Evolutionary conservation across 192 early-diverging fungal species (phyloP).

Genomic region (Dissophora globulifera): DNA sequence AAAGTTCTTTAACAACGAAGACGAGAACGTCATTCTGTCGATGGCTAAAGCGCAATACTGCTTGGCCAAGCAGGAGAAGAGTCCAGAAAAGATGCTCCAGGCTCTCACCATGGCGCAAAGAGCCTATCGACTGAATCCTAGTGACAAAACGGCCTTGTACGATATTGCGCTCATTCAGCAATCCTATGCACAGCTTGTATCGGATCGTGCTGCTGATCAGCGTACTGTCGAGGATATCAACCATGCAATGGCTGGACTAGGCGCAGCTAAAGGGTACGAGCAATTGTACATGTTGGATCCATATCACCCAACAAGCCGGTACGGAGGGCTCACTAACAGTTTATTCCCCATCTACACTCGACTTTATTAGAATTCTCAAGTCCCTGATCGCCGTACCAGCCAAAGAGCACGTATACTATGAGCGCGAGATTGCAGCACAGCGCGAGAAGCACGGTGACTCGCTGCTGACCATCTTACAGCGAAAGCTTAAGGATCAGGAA

Average conservation of each 20-base stretch:
- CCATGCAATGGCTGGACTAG: conserved; percentile 66
- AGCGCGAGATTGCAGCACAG: conserved; percentile 69
- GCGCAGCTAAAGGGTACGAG: conserved; percentile 53
- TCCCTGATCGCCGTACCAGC: conserved; percentile 55
- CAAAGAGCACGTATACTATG: conserved; percentile 64
- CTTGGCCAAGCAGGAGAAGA: conserved; percentile 71
- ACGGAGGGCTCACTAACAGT: too few relatives aligned
- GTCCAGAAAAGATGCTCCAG: conserved; percentile 65
- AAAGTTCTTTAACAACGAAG: conserved; percentile 62
- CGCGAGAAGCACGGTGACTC: conserved; percentile 72
- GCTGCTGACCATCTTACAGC: conserved; percentile 61
- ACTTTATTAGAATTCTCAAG: conserved; percentile 51
- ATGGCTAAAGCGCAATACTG: conserved; percentile 69
- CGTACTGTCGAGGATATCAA: conserved; percentile 69
- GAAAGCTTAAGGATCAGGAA: conserved; percentile 69
- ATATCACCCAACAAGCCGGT: too few relatives aligned
- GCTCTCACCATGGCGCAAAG: conserved; percentile 64
- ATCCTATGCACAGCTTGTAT: conserved; percentile 80
- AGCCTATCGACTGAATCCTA: conserved; percentile 60
- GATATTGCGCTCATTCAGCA: conserved; percentile 89
- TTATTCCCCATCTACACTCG: too few relatives aligned
- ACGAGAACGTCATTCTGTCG: conserved; percentile 62
- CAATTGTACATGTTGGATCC: conserved; percentile 21
- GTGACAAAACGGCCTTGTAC: conserved; percentile 67
- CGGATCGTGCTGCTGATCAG: conserved; percentile 73